Evolutionary conservation across 495 filamentous ascomycete species (phyloP).

Genomic region (Cryomyces antarcticus): DNA sequence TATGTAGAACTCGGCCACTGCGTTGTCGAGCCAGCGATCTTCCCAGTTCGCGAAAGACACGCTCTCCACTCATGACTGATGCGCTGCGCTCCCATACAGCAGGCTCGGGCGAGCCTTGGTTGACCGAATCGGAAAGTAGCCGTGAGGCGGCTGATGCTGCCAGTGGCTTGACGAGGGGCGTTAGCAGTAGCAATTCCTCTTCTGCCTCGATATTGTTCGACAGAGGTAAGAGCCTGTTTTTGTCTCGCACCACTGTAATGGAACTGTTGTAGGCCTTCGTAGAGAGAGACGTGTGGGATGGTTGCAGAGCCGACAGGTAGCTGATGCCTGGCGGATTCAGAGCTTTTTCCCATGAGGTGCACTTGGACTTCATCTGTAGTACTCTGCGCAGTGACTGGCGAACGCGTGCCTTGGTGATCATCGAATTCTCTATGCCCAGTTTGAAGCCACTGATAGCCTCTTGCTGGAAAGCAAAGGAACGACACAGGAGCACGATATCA

Average conservation of each 20-base stretch:
- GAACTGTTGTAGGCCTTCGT: slow-evolving; percentile 67
- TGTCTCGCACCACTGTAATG: slow-evolving; percentile 72
- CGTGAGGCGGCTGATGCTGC: slow-evolving; percentile 57
- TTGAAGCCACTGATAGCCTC: slow-evolving; percentile 75
- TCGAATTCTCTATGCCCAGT: slow-evolving; percentile 64
- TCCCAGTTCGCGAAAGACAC: slow-evolving; percentile 69
- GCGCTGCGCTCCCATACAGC: slow-evolving; percentile 37
- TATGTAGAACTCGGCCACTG: slow-evolving; percentile 66
- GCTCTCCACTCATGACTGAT: slow-evolving; percentile 69
- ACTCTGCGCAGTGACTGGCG: slow-evolving; percentile 54
- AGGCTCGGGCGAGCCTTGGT: slow-evolving; percentile 25
- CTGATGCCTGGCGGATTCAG: slow-evolving; percentile 56
- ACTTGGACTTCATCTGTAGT: slow-evolving; percentile 51
- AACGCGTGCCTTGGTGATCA: slow-evolving; percentile 56
- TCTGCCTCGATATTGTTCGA: slow-evolving; percentile 56
- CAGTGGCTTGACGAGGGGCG: slow-evolving; percentile 68
- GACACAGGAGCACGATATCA: slow-evolving; percentile 66
- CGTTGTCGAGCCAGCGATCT: slow-evolving; percentile 61
- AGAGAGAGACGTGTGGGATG: slow-evolving; percentile 56
- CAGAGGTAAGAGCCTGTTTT: slow-evolving; percentile 55
- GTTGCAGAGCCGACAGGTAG: slow-evolving; percentile 55
- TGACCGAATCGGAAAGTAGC: slow-evolving; percentile 25
- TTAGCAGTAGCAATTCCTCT: slow-evolving; percentile 65
- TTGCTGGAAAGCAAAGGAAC: slow-evolving; percentile 66
- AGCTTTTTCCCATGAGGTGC: slow-evolving; percentile 67